Evolutionary conservation across 805 yeast species (phyloP), one percentile per base, ranked within the genome.

Genomic region (Cyberlindnera americana): DNA sequence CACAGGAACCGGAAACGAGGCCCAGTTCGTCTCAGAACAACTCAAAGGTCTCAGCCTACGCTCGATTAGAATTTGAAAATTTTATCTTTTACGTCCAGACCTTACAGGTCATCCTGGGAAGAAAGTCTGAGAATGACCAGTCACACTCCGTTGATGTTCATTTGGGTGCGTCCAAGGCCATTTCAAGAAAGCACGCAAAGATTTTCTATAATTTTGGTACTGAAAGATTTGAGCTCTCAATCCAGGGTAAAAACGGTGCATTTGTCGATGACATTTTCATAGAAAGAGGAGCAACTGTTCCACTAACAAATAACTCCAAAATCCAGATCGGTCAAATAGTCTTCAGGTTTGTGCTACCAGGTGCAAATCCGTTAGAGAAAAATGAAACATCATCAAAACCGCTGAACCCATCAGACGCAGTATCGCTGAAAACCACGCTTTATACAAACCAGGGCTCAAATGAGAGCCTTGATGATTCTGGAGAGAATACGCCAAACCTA

Each of bases 41-140:
- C 18, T 59, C 73, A 4, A 66, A 68, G 32, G 70, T 70, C 9
- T 63, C 69, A 4, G 75, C 74, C 2, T 70, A 70, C 59, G 93
- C 93, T 2, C 68, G 89, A 51, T 66, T 93, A 28, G 98, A 93
- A 59, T 93, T 93, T 60, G 96, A 86, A 44, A 78, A 86, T 48
- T 91, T 84, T 60, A 90, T 96, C 3, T 93, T 93, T 58, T 93
- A 91, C 53, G 96, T 93, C 10, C 99, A 93, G 64, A 93, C 99
- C 1, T 71, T 93, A 56, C 97, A 93, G 61, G 96, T 91, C 2
- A 75, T 91, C 8, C 68, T 93, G 31, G 99, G 99, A n/a, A 73
- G 99, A 52, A 75, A 86, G 43, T 83, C 90, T 9, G 91, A 83
- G 53, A 77, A 81, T 40, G 83, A 83, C 49, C 77, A 70, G 38